Evolutionary conservation across 2,329 filamentous ascomycete species (phyloP).

Genomic region (Aspergillus ibericus): DNA sequence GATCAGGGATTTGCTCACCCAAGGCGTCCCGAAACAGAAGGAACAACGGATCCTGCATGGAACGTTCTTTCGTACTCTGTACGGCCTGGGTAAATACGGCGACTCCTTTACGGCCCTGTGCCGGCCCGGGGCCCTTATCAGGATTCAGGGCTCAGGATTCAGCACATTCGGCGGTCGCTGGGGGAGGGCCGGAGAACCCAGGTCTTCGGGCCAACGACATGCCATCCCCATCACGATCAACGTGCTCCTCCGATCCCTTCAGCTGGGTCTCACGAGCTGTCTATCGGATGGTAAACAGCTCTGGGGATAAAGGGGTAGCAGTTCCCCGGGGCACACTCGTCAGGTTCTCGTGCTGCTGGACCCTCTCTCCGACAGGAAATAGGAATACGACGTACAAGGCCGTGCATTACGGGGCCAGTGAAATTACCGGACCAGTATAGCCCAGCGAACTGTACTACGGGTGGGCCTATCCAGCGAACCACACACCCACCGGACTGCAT

Average conservation of each 20-base stretch:
- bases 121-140: not conserved
- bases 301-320: not conserved
- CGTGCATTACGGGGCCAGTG: not conserved
- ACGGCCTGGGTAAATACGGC: not conserved
- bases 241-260: not conserved
- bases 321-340: not conserved
- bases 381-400: not conserved
- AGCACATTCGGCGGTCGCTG: not conserved
- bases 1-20: not conserved
- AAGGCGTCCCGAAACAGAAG: not conserved
- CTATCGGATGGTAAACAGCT: not conserved
- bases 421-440: not conserved
- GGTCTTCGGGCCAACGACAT: not conserved
- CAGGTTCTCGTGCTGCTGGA: not conserved
- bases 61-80: not conserved
- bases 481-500: not conserved
- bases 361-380: not conserved
- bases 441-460: not conserved
- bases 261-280: not conserved
- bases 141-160: not conserved
- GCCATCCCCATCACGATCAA: not conserved
- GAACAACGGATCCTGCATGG: not conserved
- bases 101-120: not conserved
- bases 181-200: not conserved
- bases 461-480: not conserved